Percentiles rank a stretch among this genome's conserved stretches.
These are phyloP conservation scores for Avena atlantica DNA, from an alignment of 176 grass and related monocot species.

Conservation along the genomic window DNA sequence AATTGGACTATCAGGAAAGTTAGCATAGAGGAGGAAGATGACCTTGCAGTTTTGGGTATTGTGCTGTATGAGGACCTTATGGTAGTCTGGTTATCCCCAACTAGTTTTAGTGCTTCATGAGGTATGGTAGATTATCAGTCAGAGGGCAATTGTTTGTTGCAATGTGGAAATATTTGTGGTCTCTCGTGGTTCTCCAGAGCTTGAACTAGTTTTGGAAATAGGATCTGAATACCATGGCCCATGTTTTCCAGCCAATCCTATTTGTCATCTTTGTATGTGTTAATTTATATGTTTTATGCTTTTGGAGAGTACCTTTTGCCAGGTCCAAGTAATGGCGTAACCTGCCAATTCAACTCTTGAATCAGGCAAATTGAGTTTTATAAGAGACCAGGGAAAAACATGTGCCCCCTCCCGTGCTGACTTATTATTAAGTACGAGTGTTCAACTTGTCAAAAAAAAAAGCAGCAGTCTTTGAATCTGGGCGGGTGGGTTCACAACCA, in stretches of 20 bases:
- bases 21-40: not conserved
- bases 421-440: not conserved
- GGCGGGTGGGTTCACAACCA: not conserved
- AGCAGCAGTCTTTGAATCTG: not conserved
- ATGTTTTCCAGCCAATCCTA: not conserved
- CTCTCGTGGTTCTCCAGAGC: not conserved
- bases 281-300: not conserved
- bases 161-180: conserved; percentile 1
- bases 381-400: not conserved
- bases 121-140: not conserved
- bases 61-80: not conserved
- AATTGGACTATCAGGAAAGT: conserved; percentile 1
- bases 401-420: not conserved
- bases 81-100: not conserved
- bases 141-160: conserved; percentile 14
- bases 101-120: conserved; percentile 7
- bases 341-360: not conserved
- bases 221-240: not conserved
- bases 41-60: not conserved
- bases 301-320: not conserved
- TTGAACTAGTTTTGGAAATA: not conserved
- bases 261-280: not conserved
- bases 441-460: no score
- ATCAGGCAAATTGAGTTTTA: not conserved
- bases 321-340: not conserved